Evolutionary conservation across 768 basidiomycete species (phyloP), one percentile per base, ranked within the genome.

Genomic region (Rickenella mellea): DNA sequence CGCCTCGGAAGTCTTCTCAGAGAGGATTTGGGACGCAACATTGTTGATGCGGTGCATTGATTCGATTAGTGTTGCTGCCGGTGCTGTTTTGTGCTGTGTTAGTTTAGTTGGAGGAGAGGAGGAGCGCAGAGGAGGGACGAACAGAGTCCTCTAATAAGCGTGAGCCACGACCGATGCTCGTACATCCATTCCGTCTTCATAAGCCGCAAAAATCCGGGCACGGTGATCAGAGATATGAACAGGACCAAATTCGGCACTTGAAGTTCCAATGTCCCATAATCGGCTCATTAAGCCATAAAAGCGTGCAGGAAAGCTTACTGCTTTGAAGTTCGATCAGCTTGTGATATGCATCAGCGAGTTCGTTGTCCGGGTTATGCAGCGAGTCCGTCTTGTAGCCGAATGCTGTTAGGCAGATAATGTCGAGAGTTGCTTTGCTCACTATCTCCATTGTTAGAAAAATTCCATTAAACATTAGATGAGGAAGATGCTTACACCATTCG

Each of bases 341-440:
- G 31, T 73, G 67, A 43, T 70, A 74, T 6, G 73, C 71, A 25
- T 63, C 58, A 8, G 70, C 66, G 14, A 74, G 60, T 41, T 69
- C 69, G 41, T 71, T 71, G 42, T 67, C 52, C 1, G 71, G 67
- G 43, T 71, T 58, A 48, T 63, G 64, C 11, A 74, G 55, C 2
- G 67, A 66, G 46, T 73, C 65, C 5, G 70, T 47, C 28, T 59
- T 54, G 50, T 74, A 74, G 10, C 68, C 69, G 41, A 74, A 72
- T 0, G 69, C 70, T 8, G 73, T 69, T 6, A 61, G 60, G 54
- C 70, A 73, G 33, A 74, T 73, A 42, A 74, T 70, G 47, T 74
- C 72, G 6, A 76, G 61, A 0, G 73, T 73, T 1, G 66, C 68
- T 56, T 71, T 73, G 48, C 67, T 67, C 64, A 72, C 70, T 73